Evolutionary conservation across 441 rosid species (phyloP).

Genomic region (Gossypium trilobum): DNA sequence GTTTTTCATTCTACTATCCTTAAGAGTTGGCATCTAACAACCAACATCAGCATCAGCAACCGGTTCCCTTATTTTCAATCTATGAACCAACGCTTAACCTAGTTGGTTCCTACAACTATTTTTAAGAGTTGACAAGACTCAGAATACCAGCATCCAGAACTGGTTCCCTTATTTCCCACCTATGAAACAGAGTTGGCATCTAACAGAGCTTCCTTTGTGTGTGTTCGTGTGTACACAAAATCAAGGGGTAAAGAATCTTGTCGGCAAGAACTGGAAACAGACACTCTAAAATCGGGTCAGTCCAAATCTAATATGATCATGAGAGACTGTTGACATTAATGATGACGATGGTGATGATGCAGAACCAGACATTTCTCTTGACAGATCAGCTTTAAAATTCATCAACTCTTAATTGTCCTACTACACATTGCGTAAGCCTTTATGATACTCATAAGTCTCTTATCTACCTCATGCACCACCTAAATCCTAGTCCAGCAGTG

Average conservation of each 20-base stretch:
- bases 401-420: not conserved
- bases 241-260: not conserved
- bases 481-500: not conserved
- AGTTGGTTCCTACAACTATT: not conserved
- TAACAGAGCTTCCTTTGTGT: not conserved
- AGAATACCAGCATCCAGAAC: not conserved
- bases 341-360: slow-evolving; percentile 2
- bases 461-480: not conserved
- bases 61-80: not conserved
- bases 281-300: slow-evolving; percentile 2
- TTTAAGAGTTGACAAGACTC: not conserved
- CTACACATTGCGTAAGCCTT: not conserved
- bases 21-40: not conserved
- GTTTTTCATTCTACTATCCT: not conserved
- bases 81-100: not conserved
- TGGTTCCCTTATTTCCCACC: not conserved
- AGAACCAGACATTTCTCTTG: not conserved
- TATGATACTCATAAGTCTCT: not conserved
- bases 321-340: slow-evolving; percentile 6
- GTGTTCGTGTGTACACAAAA: not conserved
- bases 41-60: not conserved
- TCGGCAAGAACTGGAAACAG: slow-evolving; percentile 1
- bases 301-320: not conserved
- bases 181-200: not conserved
- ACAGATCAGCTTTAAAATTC: slow-evolving; percentile 3